Base-by-base conservation (phyloP, 208 protist species). In the Herpetomonas tarakana region DNA sequence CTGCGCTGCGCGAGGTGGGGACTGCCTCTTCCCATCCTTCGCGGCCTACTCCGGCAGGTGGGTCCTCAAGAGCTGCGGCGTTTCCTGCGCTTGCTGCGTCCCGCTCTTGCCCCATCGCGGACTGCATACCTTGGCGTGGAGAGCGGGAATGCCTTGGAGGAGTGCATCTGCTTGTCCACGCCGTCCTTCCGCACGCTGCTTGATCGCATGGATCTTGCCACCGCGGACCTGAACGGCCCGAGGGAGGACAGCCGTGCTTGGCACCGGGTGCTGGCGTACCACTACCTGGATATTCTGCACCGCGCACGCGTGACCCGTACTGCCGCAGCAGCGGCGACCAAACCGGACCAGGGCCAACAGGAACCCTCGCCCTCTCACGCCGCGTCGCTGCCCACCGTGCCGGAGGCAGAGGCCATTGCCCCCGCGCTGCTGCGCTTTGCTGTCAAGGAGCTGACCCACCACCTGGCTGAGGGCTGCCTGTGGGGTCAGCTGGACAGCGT, bases 361-460 rank as follows among this genome's bases (percentile, higher is more conserved):
- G n/a, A n/a, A n/a, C n/a, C n/a, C n/a, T n/a, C n/a, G n/a, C n/a
- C n/a, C n/a, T n/a, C n/a, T n/a, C n/a, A n/a, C n/a, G n/a, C n/a
- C n/a, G n/a, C n/a, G n/a, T n/a, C n/a, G n/a, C n/a, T n/a, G n/a
- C n/a, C n/a, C n/a, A n/a, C n/a, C n/a, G n/a, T n/a, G n/a, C 35
- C 35, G 35, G 35, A 41, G 35, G 35, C 35, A 41, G n/a, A 28
- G 53, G 58, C 12, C 41, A 72, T 51, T 26, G 51, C 9, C 58
- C 56, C 29, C 46, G 19, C 69, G 26, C 64, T 74, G 52, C 71
- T 89, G 58, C 78, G 88, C 0, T 68, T 69, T 25, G 81, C 83
- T 11, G 76, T 87, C 50, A 91, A 90, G 74, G 83, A 91, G 65
- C 54, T 94, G 22, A 29, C 74, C 3, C 83, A 85, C 50, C 88